These are phyloP conservation scores for Fraxinus albicans DNA, from an alignment of 305 asterid species.

Conservation along the genomic window DNA sequence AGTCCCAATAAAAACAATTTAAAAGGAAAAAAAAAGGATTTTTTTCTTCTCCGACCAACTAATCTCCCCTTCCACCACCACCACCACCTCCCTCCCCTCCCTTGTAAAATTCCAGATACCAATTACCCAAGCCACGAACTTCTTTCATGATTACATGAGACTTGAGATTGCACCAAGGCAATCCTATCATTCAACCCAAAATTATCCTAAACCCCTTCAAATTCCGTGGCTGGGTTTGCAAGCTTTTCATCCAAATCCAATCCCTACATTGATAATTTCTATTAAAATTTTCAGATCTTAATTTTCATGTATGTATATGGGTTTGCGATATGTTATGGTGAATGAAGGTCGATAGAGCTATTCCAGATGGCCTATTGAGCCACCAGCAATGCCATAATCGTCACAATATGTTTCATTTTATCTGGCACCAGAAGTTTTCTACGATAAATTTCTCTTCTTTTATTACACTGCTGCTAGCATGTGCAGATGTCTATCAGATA, in stretches of 20 bases:
- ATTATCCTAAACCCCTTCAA: conserved; percentile 26
- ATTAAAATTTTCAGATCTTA: background rate
- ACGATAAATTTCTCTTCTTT: background rate
- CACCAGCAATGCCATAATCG: background rate
- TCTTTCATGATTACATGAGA: background rate
- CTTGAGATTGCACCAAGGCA: conserved; percentile 52
- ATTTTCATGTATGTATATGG: background rate
- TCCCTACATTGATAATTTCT: conserved; percentile 42
- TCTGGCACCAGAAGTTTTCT: background rate
- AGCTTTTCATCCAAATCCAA: conserved; percentile 30
- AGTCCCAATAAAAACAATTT: background rate
- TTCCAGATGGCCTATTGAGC: background rate
- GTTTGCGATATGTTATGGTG: background rate
- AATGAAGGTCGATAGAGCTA: background rate
- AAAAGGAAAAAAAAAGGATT: too few species aligned
- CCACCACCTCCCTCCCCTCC: background rate
- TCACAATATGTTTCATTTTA: background rate
- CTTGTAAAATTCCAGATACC: background rate
- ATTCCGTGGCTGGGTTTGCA: conserved; percentile 25
- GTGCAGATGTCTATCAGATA: background rate
- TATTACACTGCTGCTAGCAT: background rate
- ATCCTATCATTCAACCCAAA: conserved; percentile 25
- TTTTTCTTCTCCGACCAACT: background rate
- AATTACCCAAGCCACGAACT: background rate
- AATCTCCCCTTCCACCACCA: background rate